Conservation (phyloP, 2,329 filamentous ascomycete species). For the Dactylellina drechsleri region DNA sequence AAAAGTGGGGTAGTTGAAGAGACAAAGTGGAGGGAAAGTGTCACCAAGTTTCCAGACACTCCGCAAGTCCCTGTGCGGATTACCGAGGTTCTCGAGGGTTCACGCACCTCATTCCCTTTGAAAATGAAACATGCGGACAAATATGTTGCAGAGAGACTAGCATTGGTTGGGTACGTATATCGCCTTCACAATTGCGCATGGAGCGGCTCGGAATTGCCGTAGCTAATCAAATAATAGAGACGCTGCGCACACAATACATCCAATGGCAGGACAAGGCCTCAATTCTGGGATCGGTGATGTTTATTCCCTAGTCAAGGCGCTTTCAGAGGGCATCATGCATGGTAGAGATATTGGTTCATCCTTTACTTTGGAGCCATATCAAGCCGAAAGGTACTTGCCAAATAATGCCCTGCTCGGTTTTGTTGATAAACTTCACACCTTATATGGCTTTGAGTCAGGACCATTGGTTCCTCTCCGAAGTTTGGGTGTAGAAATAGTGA, state of each 20-base stretch:
- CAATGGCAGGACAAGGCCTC: conserved; percentile 90
- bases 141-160: conserved; percentile 89
- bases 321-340: conserved; percentile 79
- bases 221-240: conserved; percentile 67
- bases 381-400: conserved; percentile 79
- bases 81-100: conserved; percentile 77
- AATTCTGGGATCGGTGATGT: conserved; percentile 94
- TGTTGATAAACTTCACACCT: conserved; percentile 89
- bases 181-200: background rate
- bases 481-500: conserved; percentile 49
- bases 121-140: conserved; percentile 92
- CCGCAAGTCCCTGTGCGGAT: conserved; percentile 73
- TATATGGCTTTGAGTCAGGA: conserved; percentile 83
- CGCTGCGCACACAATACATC: conserved; percentile 93
- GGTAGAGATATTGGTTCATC: conserved; percentile 82
- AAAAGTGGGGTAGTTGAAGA: conserved; percentile 74
- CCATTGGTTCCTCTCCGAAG: conserved; percentile 79
- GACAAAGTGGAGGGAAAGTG: conserved; percentile 76
- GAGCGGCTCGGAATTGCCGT: background rate
- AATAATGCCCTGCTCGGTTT: conserved; percentile 83
- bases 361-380: conserved; percentile 82
- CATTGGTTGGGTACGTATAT: conserved; percentile 77
- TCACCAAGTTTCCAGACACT: conserved; percentile 66
- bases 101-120: conserved; percentile 88
- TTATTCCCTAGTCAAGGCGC: conserved; percentile 77